Percentiles rank a stretch among this genome's conserved stretches.
Evolutionary conservation across 1,284 basidiomycete genomes (phyloP).

Genomic region (Ganoderma meredithae): DNA sequence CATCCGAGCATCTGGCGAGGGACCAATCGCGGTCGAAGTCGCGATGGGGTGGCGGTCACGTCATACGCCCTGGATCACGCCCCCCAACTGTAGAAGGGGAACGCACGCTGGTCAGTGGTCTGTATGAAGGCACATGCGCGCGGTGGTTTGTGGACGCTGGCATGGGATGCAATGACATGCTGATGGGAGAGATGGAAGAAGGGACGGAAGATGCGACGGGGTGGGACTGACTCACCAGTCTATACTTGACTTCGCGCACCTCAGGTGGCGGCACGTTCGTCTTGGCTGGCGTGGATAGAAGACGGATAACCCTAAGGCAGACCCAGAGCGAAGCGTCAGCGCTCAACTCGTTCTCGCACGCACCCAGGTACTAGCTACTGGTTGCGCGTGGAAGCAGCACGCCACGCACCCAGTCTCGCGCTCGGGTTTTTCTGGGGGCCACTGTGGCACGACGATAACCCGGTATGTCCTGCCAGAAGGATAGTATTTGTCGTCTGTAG

Average conservation of each 20-base stretch:
- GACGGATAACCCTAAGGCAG: conserved; percentile 42
- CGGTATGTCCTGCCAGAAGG: conserved; percentile 45
- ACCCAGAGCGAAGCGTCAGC: conserved; percentile 25
- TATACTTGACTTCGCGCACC: conserved; percentile 5
- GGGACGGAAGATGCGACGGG: neutral
- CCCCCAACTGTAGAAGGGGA: conserved; percentile 30
- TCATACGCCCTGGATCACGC: conserved; percentile 31
- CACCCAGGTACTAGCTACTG: neutral
- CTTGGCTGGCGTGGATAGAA: conserved; percentile 42
- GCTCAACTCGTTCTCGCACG: conserved; percentile 23
- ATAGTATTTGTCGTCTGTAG: conserved; percentile 41
- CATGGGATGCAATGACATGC: neutral
- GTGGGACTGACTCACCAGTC: conserved; percentile 4
- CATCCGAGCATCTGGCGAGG: neutral
- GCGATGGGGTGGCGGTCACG: neutral
- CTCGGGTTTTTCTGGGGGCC: conserved; percentile 36
- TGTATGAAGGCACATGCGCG: conserved; percentile 14
- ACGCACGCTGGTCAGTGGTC: conserved; percentile 24
- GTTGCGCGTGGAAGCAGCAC: conserved; percentile 17
- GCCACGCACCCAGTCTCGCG: conserved; percentile 40
- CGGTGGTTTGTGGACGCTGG: conserved; percentile 5
- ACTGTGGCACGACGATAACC: conserved; percentile 46
- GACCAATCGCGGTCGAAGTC: neutral
- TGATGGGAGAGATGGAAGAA: neutral
- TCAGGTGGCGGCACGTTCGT: conserved; percentile 1